Evolutionary conservation across 1,284 basidiomycete species (phyloP).

Genomic region (Tilletia caries): DNA sequence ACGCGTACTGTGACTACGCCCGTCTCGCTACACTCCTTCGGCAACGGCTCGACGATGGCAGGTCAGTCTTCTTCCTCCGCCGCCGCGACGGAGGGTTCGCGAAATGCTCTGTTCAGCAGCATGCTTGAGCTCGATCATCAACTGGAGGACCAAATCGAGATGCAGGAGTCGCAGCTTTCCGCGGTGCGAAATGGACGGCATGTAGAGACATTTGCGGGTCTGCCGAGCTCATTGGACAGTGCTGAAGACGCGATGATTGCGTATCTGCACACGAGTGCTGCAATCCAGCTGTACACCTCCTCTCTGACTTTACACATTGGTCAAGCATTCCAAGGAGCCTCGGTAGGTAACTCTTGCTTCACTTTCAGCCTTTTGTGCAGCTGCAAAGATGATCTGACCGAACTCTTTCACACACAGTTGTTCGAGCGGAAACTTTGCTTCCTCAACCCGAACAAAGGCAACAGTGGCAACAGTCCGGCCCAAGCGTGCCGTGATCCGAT

Average conservation of each 20-base stretch:
- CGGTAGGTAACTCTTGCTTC: conserved; percentile 9
- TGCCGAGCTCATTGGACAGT: conserved; percentile 15
- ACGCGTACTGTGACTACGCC: background rate
- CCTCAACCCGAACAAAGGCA: conserved; percentile 43
- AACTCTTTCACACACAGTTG: conserved; percentile 13
- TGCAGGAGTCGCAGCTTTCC: conserved; percentile 19
- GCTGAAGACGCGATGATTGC: conserved; percentile 41
- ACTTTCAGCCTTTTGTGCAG: background rate
- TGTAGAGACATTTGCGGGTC: background rate
- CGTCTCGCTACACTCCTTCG: background rate
- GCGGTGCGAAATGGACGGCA: background rate
- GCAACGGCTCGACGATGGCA: conserved; percentile 15
- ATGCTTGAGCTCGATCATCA: conserved; percentile 43
- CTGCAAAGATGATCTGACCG: background rate
- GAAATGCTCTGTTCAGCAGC: conserved; percentile 18
- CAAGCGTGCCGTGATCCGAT: conserved; percentile 40
- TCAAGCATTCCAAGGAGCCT: conserved; percentile 46
- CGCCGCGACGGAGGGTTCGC: conserved; percentile 22
- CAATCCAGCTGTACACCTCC: conserved; percentile 45
- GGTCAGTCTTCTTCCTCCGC: conserved; percentile 25
- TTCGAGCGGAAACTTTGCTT: conserved; percentile 50
- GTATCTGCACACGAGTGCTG: conserved; percentile 33
- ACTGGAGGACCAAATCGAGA: conserved; percentile 42
- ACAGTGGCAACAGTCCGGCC: conserved; percentile 24
- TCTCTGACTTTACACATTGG: conserved; percentile 46